Conservation (phyloP, 2,329 filamentous ascomycete genomes). For the Alternaria gansuensis region DNA sequence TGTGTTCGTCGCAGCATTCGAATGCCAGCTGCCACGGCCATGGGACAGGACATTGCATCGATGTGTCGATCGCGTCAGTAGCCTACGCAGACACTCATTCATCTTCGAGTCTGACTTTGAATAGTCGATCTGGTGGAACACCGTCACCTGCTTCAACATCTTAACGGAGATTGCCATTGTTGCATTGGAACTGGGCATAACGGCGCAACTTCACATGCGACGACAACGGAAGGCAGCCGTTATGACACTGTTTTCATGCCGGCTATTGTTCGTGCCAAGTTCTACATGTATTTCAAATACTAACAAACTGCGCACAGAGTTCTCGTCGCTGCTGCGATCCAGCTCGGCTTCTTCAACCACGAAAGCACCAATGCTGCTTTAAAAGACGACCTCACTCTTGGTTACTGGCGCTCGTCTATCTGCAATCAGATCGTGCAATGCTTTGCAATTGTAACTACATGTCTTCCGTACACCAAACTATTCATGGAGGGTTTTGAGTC, state of each 20-base stretch:
- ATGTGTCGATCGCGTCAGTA: conserved; percentile 32
- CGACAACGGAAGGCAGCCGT: conserved; percentile 28
- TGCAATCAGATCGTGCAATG: conserved; percentile 39
- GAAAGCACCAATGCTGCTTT: conserved; percentile 20
- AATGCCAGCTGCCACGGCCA: conserved; percentile 29
- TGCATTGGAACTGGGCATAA: conserved; percentile 32
- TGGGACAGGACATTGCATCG: conserved; percentile 28
- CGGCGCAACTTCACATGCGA: conserved; percentile 26
- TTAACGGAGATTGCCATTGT: conserved; percentile 35
- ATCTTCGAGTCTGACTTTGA: conserved; percentile 2
- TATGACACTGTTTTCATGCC: conserved; percentile 34
- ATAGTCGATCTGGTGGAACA: conserved; percentile 34
- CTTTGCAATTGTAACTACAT: conserved; percentile 40
- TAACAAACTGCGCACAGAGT: conserved; percentile 21
- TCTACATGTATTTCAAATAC: not conserved
- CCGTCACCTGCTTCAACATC: conserved; percentile 28
- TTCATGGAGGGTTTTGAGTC: conserved; percentile 44
- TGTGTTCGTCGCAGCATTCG: conserved; percentile 26
- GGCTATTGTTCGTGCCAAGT: conserved; percentile 25
- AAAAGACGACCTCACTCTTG: conserved; percentile 35
- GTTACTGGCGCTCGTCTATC: conserved; percentile 40
- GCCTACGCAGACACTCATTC: not conserved
- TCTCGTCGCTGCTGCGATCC: conserved; percentile 23
- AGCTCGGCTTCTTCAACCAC: conserved; percentile 29
- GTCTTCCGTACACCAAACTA: conserved; percentile 41